Percentiles rank a stretch among this genome's conserved stretches.
Conservation (phyloP, 2,329 filamentous ascomycete genomes). For the Aspergillus sergii region DNA sequence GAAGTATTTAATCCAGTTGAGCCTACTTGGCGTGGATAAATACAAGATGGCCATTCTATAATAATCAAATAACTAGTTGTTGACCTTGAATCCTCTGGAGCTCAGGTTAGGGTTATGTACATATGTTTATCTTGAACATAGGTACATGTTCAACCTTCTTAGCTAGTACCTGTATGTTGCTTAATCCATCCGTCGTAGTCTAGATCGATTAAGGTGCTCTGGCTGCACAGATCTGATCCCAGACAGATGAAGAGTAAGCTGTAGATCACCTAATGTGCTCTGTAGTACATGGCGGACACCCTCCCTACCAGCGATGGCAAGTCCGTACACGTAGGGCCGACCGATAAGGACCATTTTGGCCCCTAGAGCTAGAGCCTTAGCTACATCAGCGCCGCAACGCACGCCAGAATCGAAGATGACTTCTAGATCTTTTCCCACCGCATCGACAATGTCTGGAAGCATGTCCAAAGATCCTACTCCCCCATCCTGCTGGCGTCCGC, state of each 20-base stretch:
- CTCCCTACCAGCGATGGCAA: constrained; percentile 55
- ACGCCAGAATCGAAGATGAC: constrained; percentile 53
- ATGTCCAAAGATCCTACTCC: constrained; percentile 49
- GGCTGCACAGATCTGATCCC: constrained; percentile 14
- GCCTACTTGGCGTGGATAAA: no score
- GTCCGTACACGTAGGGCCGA: constrained; percentile 56
- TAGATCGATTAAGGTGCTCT: constrained; percentile 15
- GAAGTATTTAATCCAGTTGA: no score
- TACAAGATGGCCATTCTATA: no score
- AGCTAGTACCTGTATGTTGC: background rate
- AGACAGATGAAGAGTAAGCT: constrained; percentile 26
- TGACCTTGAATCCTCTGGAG: no score
- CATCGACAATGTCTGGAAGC: constrained; percentile 58
- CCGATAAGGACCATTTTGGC: constrained; percentile 58
- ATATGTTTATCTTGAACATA: no score
- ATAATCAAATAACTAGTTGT: no score
- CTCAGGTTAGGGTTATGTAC: no score
- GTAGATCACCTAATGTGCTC: constrained; percentile 28
- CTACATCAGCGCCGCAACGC: constrained; percentile 49
- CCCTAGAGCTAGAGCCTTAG: constrained; percentile 53
- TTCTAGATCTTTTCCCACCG: constrained; percentile 34
- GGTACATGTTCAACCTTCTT: background rate
- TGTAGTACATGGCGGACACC: constrained; percentile 56
- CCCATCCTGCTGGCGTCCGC: constrained; percentile 52
- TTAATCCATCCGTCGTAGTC: background rate